A percentile compares a stretch with the other conserved stretches of the same genome.
phyloP scores from a whole-genome alignment of 176 grass and related monocot species.

The Aegilops umbellulata region DNA sequence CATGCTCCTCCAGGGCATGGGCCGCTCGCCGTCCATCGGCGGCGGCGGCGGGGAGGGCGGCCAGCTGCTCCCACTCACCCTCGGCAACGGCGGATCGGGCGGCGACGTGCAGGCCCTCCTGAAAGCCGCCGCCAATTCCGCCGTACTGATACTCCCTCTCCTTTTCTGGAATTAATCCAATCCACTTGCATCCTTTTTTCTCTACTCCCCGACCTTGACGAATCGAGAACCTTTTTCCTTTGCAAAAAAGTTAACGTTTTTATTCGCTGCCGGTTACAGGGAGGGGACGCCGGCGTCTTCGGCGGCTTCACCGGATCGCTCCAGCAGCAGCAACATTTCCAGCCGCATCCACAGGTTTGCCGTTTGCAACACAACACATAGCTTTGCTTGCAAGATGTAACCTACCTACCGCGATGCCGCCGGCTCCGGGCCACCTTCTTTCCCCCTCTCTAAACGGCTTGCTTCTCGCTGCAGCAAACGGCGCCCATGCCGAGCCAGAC shows the following conservation, averaged over 20 bases:
- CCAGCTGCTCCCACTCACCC: slow-evolving; percentile 52
- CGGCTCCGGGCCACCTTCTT: not conserved
- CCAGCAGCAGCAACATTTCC: slow-evolving; percentile 62
- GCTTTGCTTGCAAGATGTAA: not conserved
- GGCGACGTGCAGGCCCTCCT: slow-evolving; percentile 52
- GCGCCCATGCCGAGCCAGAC: slow-evolving; percentile 42
- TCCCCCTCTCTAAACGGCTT: not conserved
- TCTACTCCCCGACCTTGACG: not conserved
- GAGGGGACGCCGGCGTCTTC: slow-evolving; percentile 49
- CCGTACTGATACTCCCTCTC: slow-evolving; percentile 29
- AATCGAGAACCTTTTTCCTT: slow-evolving; percentile 26
- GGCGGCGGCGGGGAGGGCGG: slow-evolving; percentile 34
- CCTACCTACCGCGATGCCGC: not conserved
- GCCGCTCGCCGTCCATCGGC: slow-evolving; percentile 21
- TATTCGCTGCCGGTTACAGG: slow-evolving; percentile 39
- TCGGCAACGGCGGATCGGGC: slow-evolving; percentile 38
- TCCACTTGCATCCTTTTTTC: slow-evolving; percentile 28
- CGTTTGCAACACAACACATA: not conserved
- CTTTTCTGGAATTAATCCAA: slow-evolving; percentile 25
- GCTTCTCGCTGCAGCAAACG: slow-evolving; percentile 36
- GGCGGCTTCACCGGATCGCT: slow-evolving; percentile 53
- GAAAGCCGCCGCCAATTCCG: slow-evolving; percentile 49
- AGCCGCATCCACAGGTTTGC: slow-evolving; percentile 51
- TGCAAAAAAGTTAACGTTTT: not conserved
- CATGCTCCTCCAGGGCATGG: slow-evolving; percentile 52